Conservation (phyloP, 2,329 filamentous ascomycete genomes). For the Endoconidiophora polonica region DNA sequence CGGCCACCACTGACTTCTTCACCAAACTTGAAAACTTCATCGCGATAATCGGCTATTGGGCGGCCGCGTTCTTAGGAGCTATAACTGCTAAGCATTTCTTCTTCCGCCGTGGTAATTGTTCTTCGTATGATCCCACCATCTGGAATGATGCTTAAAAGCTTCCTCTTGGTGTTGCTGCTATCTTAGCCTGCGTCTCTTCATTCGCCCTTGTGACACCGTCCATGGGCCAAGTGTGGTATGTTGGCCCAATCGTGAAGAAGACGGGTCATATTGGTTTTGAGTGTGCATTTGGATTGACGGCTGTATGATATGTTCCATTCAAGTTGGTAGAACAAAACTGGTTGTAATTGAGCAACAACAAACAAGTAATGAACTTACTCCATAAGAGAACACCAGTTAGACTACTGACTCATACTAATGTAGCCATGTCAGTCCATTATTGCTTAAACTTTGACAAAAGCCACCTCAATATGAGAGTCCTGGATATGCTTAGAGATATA, state of each 20-base stretch:
- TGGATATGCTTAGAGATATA: too few relatives aligned
- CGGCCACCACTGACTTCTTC: constrained; percentile 39
- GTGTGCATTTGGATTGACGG: constrained; percentile 37
- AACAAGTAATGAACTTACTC: too few relatives aligned
- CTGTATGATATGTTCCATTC: constrained; percentile 30
- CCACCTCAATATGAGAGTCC: too few relatives aligned
- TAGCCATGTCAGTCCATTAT: too few relatives aligned
- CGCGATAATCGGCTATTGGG: constrained; percentile 42
- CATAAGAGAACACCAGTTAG: too few relatives aligned
- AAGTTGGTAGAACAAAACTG: constrained; percentile 27
- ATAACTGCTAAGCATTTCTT: constrained; percentile 31
- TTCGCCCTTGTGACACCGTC: constrained; percentile 38
- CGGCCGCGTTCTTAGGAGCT: constrained; percentile 35
- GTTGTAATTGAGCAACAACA: too few relatives aligned
- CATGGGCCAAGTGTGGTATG: constrained; percentile 45
- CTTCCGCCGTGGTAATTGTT: constrained; percentile 29
- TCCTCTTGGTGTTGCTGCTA: constrained; percentile 30
- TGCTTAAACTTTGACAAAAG: too few relatives aligned
- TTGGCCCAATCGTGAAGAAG: constrained; percentile 39
- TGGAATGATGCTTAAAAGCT: constrained; percentile 31
- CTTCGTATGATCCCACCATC: constrained; percentile 28
- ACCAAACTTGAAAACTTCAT: constrained; percentile 39
- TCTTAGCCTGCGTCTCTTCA: constrained; percentile 28
- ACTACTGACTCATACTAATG: too few relatives aligned
- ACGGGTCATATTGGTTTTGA: constrained; percentile 53